These are phyloP conservation scores for Phoma herbarum DNA, from an alignment of 2,329 filamentous ascomycete species.

Conservation along the genomic window DNA sequence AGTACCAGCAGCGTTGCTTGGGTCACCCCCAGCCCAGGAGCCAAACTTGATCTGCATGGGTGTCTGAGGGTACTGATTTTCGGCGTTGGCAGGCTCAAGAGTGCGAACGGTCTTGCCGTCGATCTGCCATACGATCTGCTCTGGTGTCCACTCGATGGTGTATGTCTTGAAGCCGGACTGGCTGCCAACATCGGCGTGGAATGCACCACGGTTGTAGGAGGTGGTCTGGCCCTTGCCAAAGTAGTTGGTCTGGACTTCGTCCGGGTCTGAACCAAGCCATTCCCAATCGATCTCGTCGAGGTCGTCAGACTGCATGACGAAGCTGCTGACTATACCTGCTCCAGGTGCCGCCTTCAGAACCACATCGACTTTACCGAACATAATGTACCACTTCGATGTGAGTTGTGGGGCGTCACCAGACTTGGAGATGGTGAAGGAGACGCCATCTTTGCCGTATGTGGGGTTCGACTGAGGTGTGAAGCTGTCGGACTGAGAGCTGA, in stretches of 20 bases:
- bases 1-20: conserved; percentile 79
- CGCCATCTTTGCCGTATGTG: conserved; percentile 79
- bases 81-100: conserved; percentile 73
- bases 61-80: conserved; percentile 87
- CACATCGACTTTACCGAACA: conserved; percentile 93
- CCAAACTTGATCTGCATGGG: conserved; percentile 96
- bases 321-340: conserved; percentile 89
- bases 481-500: conserved; percentile 77
- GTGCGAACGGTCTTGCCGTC: conserved; percentile 80
- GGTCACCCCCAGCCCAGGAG: conserved; percentile 89
- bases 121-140: conserved; percentile 87
- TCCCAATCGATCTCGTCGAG: conserved; percentile 98
- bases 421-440: conserved; percentile 78
- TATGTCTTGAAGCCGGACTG: conserved; percentile 85
- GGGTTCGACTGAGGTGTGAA: conserved; percentile 76
- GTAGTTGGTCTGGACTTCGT: conserved; percentile 93
- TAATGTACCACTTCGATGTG: conserved; percentile 94
- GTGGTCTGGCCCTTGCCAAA: conserved; percentile 91
- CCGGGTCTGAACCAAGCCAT: conserved; percentile 82
- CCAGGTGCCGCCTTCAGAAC: conserved; percentile 87
- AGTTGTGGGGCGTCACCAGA: conserved; percentile 87
- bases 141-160: conserved; percentile 87
- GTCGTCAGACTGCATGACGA: conserved; percentile 88
- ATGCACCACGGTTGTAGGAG: conserved; percentile 86
- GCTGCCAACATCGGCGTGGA: conserved; percentile 73